Conservation (phyloP, 2,329 filamentous ascomycete genomes). For the Talaromyces sp. region DNA sequence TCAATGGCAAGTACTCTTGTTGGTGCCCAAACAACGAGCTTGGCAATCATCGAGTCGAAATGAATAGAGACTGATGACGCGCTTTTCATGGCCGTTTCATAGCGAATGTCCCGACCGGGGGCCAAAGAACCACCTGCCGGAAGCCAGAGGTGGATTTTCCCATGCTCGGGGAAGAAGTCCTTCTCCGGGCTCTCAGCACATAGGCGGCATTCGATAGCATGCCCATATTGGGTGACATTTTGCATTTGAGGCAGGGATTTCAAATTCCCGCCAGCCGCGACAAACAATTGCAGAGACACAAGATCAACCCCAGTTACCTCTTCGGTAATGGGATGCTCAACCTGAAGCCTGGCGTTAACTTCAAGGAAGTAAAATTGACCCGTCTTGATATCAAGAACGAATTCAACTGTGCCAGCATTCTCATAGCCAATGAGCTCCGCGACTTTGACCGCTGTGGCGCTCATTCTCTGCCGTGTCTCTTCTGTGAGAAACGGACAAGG, state of each 20-base stretch:
- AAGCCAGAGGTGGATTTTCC: too few species aligned
- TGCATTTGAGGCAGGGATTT: slow-evolving; percentile 19
- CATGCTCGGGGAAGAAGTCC: slow-evolving; percentile 36
- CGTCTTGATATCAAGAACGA: slow-evolving; percentile 38
- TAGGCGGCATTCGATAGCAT: slow-evolving; percentile 43
- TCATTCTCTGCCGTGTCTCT: slow-evolving; percentile 32
- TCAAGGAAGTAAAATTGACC: slow-evolving; percentile 48
- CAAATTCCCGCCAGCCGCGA: slow-evolving; percentile 29
- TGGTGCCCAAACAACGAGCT: slow-evolving; percentile 43
- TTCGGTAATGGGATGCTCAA: slow-evolving; percentile 47
- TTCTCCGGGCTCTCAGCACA: slow-evolving; percentile 41
- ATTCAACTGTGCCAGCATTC: slow-evolving; percentile 45
- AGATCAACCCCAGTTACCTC: slow-evolving; percentile 36
- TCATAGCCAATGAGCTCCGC: slow-evolving; percentile 36
- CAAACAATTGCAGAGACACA: slow-evolving; percentile 33
- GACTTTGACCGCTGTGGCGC: slow-evolving; percentile 31
- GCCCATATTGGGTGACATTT: slow-evolving; percentile 25
- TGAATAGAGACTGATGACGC: slow-evolving; percentile 39
- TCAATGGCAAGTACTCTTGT: slow-evolving; percentile 31
- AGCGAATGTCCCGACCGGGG: too few species aligned
- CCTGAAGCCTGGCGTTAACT: slow-evolving; percentile 48
- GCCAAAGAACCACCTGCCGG: too few species aligned
- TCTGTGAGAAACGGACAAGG: slow-evolving; percentile 33
- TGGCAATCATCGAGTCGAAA: slow-evolving; percentile 47
- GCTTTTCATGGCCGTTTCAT: slow-evolving; percentile 39